phyloP scores from a whole-genome alignment of 1,284 basidiomycete species.

The Cyathus olla region DNA sequence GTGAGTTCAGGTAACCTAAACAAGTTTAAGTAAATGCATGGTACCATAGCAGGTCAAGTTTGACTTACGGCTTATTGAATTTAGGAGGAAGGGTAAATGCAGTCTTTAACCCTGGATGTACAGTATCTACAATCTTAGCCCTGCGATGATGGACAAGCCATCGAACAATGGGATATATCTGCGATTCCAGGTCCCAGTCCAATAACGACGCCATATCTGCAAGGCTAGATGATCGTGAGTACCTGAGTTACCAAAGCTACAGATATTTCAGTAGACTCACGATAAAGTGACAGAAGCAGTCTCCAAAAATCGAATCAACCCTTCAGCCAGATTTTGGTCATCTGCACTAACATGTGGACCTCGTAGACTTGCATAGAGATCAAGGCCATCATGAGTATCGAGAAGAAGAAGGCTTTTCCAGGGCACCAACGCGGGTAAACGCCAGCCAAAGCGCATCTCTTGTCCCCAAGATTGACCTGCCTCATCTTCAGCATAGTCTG shows the following conservation, averaged over 20 bases:
- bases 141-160: constrained; percentile 92
- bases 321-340: constrained; percentile 75
- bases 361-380: constrained; percentile 70
- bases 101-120: constrained; percentile 86
- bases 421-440: constrained; percentile 81
- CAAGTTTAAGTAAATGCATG: not conserved
- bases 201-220: constrained; percentile 88
- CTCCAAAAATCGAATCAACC: constrained; percentile 76
- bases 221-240: constrained; percentile 59
- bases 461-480: constrained; percentile 73
- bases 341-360: constrained; percentile 72
- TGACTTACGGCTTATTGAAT: constrained; percentile 73
- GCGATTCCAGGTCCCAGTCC: constrained; percentile 88
- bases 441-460: constrained; percentile 77
- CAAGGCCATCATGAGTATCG: constrained; percentile 71
- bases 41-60: not conserved
- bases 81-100: constrained; percentile 83
- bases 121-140: constrained; percentile 90
- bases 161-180: constrained; percentile 89
- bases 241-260: not conserved
- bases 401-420: constrained; percentile 93
- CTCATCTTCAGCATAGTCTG: constrained; percentile 52
- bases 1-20: constrained; percentile 71
- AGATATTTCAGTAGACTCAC: constrained; percentile 50
- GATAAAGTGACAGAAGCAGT: constrained; percentile 73